Base-by-base conservation (phyloP, 495 filamentous ascomycete genomes). In the Hypoxylon subgilvum region DNA sequence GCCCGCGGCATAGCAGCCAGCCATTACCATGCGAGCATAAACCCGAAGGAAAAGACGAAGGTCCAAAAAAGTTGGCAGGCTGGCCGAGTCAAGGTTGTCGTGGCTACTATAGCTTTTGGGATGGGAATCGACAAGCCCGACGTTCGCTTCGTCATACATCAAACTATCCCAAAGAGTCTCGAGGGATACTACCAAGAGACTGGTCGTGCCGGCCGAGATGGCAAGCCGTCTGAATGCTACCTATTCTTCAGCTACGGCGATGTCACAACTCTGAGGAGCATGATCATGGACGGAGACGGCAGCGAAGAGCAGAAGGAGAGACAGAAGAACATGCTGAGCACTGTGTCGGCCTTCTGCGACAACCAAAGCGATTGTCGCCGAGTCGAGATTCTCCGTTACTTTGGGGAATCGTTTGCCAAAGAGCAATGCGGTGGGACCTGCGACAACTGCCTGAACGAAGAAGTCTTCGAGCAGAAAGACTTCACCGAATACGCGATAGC, bases 131-230 rank as follows among this genome's bases (percentile, higher is more conserved):
- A 98, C 74, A 98, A 98, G 71, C 81, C 91, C 0, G 87, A 98
- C 70, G 93, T 98, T 30, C 88, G 94, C 9, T 97, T 92, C 61
- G 92, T 98, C 32, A 91, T 98, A 23, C 94, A 98, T 70, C 86
- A 95, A 63, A 88, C 82, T 13, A 79, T 97, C 5, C 94, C 94
- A 0, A 96, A 96, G 72, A 96, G 90, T 64, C 78, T 98, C n/a
- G 94, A 98, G 72, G 95, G 93, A 0, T 98, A 98, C 67, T 97
- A 96, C 63, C 94, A 98, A 67, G 95, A 98, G 66, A 98, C 92
- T 8, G 94, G 94, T 0, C 88, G 94, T 38, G 94, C 94, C 16
- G 94, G 94, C 6, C 84, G 94, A 62, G 94, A 99, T 72, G 92
- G 92, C 7, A 85, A 90, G 59, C 79, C 79, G 7, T 96, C 93